phyloP scores from a whole-genome alignment of 129 eudicot species.

The Flaveria ramosissima region DNA sequence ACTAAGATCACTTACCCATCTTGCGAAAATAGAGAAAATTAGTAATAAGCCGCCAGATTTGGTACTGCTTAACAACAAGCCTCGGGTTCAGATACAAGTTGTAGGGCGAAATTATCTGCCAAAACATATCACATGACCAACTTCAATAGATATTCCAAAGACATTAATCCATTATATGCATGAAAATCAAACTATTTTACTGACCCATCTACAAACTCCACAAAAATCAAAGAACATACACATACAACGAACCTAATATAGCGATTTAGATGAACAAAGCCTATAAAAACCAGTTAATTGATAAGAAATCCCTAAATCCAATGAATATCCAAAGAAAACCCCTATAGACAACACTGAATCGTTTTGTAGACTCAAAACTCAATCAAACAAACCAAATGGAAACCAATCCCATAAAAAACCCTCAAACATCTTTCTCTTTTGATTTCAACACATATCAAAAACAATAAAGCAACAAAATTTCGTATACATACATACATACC shows the following conservation, averaged over 20 bases:
- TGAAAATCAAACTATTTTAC: neutral
- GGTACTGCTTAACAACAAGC: constrained; percentile 84
- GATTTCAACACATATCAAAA: neutral
- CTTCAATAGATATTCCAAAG: neutral
- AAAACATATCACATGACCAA: constrained; percentile 9
- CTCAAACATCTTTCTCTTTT: neutral
- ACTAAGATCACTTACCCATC: constrained; percentile 59
- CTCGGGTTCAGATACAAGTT: constrained; percentile 73
- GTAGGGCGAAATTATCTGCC: constrained; percentile 87
- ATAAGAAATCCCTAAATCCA: neutral
- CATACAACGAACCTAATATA: neutral
- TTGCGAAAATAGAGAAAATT: constrained; percentile 86
- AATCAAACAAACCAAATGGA: neutral
- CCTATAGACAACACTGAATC: neutral
- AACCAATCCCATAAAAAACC: no score
- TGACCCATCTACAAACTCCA: neutral
- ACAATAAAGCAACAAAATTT: no score
- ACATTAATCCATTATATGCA: neutral
- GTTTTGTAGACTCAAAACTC: neutral
- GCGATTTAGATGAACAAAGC: neutral
- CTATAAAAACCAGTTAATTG: neutral
- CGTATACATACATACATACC: no score
- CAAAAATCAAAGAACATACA: neutral
- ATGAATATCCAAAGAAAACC: neutral
- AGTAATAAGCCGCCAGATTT: constrained; percentile 79